These are phyloP conservation scores for Coemansia sp. DNA, from an alignment of 192 early-diverging fungal genomes.

Conservation along the genomic window DNA sequence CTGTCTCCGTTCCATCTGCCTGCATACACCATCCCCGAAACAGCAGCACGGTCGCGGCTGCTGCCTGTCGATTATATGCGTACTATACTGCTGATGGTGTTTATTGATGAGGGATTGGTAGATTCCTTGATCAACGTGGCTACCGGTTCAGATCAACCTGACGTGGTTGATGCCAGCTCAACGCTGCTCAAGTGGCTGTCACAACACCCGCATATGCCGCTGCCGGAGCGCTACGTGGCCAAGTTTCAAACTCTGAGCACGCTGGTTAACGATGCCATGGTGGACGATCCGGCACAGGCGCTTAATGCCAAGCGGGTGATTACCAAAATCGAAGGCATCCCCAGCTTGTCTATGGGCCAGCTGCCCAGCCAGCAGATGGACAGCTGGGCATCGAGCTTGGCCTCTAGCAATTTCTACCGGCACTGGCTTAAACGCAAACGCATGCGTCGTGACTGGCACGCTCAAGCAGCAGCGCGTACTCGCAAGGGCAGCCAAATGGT, in stretches of 20 bases:
- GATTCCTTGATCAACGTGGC: constrained; percentile 42
- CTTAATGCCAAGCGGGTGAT: constrained; percentile 34
- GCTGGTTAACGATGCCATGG: constrained; percentile 34
- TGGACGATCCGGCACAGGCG: constrained; percentile 6
- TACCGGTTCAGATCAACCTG: constrained; percentile 26
- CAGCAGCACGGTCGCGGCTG: constrained; percentile 33
- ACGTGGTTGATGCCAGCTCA: constrained; percentile 46
- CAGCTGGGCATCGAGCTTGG: constrained; percentile 40
- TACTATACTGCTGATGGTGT: constrained; percentile 49
- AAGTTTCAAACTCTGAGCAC: constrained; percentile 39
- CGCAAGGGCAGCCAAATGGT: constrained; percentile 19
- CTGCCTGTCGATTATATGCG: constrained; percentile 48
- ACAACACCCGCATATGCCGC: constrained; percentile 48
- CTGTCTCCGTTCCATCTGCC: constrained; percentile 42
- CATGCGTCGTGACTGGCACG: constrained; percentile 9
- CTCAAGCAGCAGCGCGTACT: constrained; percentile 6
- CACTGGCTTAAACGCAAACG: constrained; percentile 28
- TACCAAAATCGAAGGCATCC: constrained; percentile 41
- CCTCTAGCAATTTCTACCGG: constrained; percentile 40
- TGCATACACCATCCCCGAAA: constrained; percentile 27
- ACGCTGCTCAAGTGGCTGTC: constrained; percentile 52
- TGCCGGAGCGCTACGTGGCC: constrained; percentile 36
- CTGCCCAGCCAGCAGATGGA: constrained; percentile 51
- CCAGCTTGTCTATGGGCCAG: constrained; percentile 46
- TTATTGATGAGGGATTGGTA: constrained; percentile 54